Evolutionary conservation across 306 rosid genomes (phyloP).

Genomic region (Quillaja saponaria): DNA sequence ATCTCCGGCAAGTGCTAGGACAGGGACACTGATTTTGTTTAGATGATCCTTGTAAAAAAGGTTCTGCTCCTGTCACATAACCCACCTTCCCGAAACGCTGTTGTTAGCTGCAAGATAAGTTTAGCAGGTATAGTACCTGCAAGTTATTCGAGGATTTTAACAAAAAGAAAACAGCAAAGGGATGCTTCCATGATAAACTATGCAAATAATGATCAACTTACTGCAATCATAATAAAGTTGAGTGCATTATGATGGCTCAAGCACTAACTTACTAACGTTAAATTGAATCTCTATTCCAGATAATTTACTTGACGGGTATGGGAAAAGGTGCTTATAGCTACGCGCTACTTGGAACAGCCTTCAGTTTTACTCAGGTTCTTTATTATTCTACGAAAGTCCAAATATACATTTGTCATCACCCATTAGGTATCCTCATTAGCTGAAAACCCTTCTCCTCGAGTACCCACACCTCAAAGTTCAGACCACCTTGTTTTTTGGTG

Average conservation of each 20-base stretch:
- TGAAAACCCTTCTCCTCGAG: conserved; percentile 1
- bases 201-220: conserved; percentile 14
- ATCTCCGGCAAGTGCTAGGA: conserved; percentile 94
- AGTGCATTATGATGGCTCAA: too few relatives aligned
- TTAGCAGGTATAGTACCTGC: conserved; percentile 93
- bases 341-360: conserved; percentile 16
- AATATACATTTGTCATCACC: conserved; percentile 8
- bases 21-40: conserved; percentile 63
- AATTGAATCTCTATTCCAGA: background rate
- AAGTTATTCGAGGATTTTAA: background rate
- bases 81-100: conserved; percentile 92
- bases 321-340: conserved; percentile 22
- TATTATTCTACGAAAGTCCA: conserved; percentile 7
- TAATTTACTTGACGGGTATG: conserved; percentile 9
- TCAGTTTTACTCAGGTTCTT: conserved; percentile 2
- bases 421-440: background rate
- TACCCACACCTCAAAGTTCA: conserved; percentile 11
- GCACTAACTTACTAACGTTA: too few relatives aligned
- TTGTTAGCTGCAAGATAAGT: conserved; percentile 84
- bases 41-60: conserved; percentile 79
- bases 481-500: background rate
- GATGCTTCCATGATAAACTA: conserved; percentile 10
- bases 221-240: too few relatives aligned
- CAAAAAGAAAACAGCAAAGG: too few relatives aligned
- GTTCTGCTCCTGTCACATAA: conserved; percentile 64